Percentiles rank a stretch among this genome's conserved stretches.
Evolutionary conservation across 352 stramenopile species (phyloP).

Genomic region (Halophytophthora polymorphica): DNA sequence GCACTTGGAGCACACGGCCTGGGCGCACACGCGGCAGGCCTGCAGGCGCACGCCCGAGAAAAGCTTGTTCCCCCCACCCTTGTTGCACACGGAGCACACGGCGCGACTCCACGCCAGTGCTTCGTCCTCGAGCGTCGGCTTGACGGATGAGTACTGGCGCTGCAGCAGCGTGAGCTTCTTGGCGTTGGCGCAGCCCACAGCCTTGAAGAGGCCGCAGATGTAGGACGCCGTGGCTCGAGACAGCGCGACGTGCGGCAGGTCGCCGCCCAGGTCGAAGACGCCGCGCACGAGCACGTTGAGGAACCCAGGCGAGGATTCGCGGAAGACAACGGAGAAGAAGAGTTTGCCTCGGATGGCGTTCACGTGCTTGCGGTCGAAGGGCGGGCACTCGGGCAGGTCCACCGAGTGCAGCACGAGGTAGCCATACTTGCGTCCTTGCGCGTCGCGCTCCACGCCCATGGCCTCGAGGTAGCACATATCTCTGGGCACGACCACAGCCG

Average conservation of each 20-base stretch:
- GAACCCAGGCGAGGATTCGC: slow-evolving; percentile 32
- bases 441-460: slow-evolving; percentile 42
- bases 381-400: slow-evolving; percentile 37
- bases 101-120: slow-evolving; percentile 7
- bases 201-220: slow-evolving; percentile 30
- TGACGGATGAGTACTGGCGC: slow-evolving; percentile 17
- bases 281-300: slow-evolving; percentile 46
- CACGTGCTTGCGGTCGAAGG: slow-evolving; percentile 26
- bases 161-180: slow-evolving; percentile 56
- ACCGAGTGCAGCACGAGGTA: slow-evolving; percentile 49
- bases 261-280: slow-evolving; percentile 37
- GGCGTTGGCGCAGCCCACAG: slow-evolving; percentile 41
- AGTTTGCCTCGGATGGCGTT: slow-evolving; percentile 31
- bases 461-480: slow-evolving; percentile 37
- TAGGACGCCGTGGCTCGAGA: slow-evolving; percentile 35
- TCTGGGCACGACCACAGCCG: slow-evolving; percentile 14
- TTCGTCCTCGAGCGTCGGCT: slow-evolving; percentile 14
- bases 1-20: slow-evolving; percentile 28
- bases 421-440: slow-evolving; percentile 25
- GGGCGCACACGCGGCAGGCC: slow-evolving; percentile 22
- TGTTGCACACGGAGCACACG: slow-evolving; percentile 33
- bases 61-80: slow-evolving; percentile 13
- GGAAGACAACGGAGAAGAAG: slow-evolving; percentile 35
- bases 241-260: slow-evolving; percentile 26
- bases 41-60: slow-evolving; percentile 20